These are phyloP conservation scores for Plenodomus lindquistii DNA, from an alignment of 2,329 filamentous ascomycete species.

Conservation along the genomic window DNA sequence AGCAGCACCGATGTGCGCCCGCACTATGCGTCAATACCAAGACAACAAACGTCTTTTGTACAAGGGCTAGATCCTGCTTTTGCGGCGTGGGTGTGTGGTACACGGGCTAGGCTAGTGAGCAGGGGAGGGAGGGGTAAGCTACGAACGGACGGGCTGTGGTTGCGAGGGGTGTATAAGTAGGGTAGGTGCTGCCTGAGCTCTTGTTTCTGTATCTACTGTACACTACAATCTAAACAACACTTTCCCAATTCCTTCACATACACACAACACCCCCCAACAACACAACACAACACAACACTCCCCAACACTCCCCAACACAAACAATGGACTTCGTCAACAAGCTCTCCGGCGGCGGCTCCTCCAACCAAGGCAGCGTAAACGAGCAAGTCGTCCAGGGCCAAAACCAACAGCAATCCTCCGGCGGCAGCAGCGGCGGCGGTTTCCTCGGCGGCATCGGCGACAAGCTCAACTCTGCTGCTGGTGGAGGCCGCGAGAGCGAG, in stretches of 20 bases:
- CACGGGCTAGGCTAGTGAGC: too few species aligned
- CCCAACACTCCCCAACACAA: slow-evolving; percentile 3
- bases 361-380: slow-evolving; percentile 34
- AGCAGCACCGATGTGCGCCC: neutral
- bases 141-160: too few species aligned
- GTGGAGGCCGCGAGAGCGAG: slow-evolving; percentile 74
- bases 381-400: slow-evolving; percentile 33
- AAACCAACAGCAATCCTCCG: slow-evolving; percentile 31
- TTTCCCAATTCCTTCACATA: neutral
- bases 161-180: too few species aligned
- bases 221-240: neutral
- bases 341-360: slow-evolving; percentile 44
- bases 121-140: too few species aligned
- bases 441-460: slow-evolving; percentile 65
- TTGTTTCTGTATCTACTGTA: neutral
- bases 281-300: too few species aligned
- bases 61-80: slow-evolving; percentile 10
- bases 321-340: slow-evolving; percentile 56
- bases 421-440: slow-evolving; percentile 44
- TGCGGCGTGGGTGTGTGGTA: too few species aligned
- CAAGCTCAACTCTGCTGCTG: slow-evolving; percentile 72
- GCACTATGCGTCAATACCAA: slow-evolving; percentile 3
- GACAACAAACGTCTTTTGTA: neutral
- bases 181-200: neutral
- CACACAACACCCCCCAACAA: neutral